Base-by-base conservation (phyloP, 306 rosid species). In the Cicer judaicum region DNA sequence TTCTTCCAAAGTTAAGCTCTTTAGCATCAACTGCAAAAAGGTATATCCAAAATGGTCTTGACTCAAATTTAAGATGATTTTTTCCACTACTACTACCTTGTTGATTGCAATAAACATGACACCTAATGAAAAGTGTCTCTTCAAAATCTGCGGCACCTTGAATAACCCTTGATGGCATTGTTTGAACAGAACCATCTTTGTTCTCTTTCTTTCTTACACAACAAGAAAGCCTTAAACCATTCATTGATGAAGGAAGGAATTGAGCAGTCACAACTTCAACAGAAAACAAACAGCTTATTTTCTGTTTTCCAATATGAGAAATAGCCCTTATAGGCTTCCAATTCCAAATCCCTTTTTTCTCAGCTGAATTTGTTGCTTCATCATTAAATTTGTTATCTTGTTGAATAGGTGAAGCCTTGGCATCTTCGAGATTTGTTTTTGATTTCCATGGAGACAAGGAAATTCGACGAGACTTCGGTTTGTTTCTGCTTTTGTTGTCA, bases 71-170 rank as follows among this genome's bases (percentile, higher is more conserved):
- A 2, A 79, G 76, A 44, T 79, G 89, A 70, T 85, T 86, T 10
- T 36, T 60, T 39, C 55, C 55, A 4, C 75, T 64, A 69, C 19
- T 18, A 18, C 73, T 63, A 44, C 77, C 71, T 12, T 75, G 85
- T 29, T 70, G 74, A 56, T 68, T 84, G 84, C 78, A 88, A 72
- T 91, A 94, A 38, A 94, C 89, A 69, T 88, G 88, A 77, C 93
- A 94, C 76, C 86, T 88, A 6, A 94, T 39, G 72, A 94, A 94
- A 42, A 94, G 78, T 8, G 97, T 94, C 88, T 94, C 98, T 70
- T 91, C 98, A 18, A 94, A 94, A 78, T 94, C 98, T 59, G 92
- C 97, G 73, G 90, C 91, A 64, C 96, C 95, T 68, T 91, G 93
- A 6, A 88, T 68, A 46, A 90, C 96, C 66, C 96, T 80, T 24